phyloP scores from a whole-genome alignment of 1,284 basidiomycete genomes.

The Fomitopsis schrenkii region DNA sequence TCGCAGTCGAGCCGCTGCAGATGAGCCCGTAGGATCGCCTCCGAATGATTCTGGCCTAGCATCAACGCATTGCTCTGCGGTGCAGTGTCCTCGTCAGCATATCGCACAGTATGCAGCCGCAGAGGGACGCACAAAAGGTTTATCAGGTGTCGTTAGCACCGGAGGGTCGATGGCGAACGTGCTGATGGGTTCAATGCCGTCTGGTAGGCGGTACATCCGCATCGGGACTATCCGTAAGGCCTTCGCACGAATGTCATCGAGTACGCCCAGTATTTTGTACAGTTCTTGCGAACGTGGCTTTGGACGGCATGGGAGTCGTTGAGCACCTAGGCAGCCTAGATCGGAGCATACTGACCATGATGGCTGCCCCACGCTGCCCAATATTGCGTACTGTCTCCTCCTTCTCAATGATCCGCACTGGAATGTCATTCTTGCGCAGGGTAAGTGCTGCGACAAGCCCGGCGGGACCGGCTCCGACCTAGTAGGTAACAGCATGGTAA shows the following conservation, averaged over 20 bases:
- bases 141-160: constrained; percentile 12
- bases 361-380: constrained; percentile 25
- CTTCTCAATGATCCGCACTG: constrained; percentile 35
- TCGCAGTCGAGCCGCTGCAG: constrained; percentile 20
- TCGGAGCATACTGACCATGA: constrained; percentile 19
- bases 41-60: constrained; percentile 26
- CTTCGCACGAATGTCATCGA: constrained; percentile 8
- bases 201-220: constrained; percentile 15
- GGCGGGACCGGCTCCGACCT: constrained; percentile 25
- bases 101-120: background rate
- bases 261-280: constrained; percentile 16
- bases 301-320: background rate
- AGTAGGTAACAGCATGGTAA: background rate
- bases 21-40: constrained; percentile 27
- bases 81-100: background rate
- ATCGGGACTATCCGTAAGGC: background rate
- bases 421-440: constrained; percentile 20
- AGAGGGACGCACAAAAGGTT: constrained; percentile 16
- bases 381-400: constrained; percentile 12
- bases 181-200: constrained; percentile 10
- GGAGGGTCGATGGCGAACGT: constrained; percentile 10
- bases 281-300: constrained; percentile 19
- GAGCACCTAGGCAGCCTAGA: background rate
- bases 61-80: constrained; percentile 5
- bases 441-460: constrained; percentile 22